These are phyloP conservation scores for Suhomyces taliae DNA, from an alignment of 1,139 yeast genomes.

Conservation along the genomic window DNA sequence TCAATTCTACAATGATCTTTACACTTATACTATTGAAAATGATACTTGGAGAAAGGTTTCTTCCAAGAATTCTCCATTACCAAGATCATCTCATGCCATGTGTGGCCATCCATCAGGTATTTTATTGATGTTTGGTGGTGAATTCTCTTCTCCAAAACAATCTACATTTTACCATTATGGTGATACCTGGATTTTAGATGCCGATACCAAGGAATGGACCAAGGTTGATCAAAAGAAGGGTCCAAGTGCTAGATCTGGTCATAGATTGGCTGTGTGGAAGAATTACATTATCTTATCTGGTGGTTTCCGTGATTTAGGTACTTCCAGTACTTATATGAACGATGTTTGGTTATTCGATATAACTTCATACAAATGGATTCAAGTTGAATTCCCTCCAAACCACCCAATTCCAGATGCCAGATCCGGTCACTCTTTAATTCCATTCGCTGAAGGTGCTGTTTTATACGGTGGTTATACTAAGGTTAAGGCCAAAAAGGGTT, in stretches of 20 bases:
- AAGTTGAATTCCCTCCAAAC: slow-evolving; percentile 81
- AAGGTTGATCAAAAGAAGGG: slow-evolving; percentile 74
- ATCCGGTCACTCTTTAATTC: slow-evolving; percentile 87
- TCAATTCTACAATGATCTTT: slow-evolving; percentile 79
- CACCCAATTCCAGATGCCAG: slow-evolving; percentile 86
- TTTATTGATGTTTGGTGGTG: slow-evolving; percentile 89
- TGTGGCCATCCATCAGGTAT: slow-evolving; percentile 91
- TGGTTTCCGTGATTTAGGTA: slow-evolving; percentile 89
- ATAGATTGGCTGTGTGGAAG: slow-evolving; percentile 88
- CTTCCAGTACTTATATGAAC: slow-evolving; percentile 75
- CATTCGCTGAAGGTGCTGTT: slow-evolving; percentile 81
- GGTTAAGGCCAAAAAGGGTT: slow-evolving; percentile 85
- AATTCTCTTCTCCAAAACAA: slow-evolving; percentile 94
- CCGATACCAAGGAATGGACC: slow-evolving; percentile 84
- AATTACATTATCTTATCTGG: slow-evolving; percentile 84
- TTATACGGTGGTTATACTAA: slow-evolving; percentile 94
- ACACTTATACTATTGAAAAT: slow-evolving; percentile 70
- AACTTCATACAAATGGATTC: slow-evolving; percentile 85
- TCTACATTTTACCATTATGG: slow-evolving; percentile 95
- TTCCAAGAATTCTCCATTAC: slow-evolving; percentile 87
- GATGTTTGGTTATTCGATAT: slow-evolving; percentile 95
- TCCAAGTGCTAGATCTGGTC: slow-evolving; percentile 91
- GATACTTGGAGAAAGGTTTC: slow-evolving; percentile 78
- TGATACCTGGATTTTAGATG: slow-evolving; percentile 91
- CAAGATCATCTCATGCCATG: slow-evolving; percentile 93